These are phyloP conservation scores for Ophiostoma montium DNA, from an alignment of 2,329 filamentous ascomycete species.

Conservation along the genomic window DNA sequence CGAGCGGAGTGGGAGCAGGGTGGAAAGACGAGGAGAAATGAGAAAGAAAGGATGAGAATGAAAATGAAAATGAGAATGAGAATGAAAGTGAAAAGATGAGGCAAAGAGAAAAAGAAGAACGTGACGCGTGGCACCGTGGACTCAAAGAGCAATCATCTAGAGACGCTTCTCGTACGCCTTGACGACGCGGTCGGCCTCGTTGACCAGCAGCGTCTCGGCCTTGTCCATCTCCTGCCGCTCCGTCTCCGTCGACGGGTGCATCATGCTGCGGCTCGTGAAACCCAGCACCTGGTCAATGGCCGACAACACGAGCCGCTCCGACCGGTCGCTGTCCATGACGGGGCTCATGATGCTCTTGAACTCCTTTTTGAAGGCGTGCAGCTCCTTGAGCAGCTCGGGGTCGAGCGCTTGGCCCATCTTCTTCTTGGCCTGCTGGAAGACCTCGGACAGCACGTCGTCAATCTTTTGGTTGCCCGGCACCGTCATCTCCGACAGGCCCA, in stretches of 20 bases:
- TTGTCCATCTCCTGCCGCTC: conserved; percentile 18
- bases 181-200: conserved; percentile 16
- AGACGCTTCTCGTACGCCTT: conserved; percentile 13
- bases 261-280: conserved; percentile 28
- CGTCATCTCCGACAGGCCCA: conserved; percentile 29
- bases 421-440: conserved; percentile 19
- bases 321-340: conserved; percentile 25
- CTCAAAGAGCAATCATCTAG: not conserved
- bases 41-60: not conserved
- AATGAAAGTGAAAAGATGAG: not conserved
- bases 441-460: conserved; percentile 32
- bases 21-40: no score
- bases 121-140: not conserved
- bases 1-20: not conserved
- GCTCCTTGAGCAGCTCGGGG: conserved; percentile 26
- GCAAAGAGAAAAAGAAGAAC: not conserved
- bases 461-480: conserved; percentile 28
- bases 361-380: conserved; percentile 32
- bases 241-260: conserved; percentile 15
- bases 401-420: conserved; percentile 15
- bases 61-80: not conserved
- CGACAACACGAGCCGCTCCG: conserved; percentile 33
- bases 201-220: conserved; percentile 21
- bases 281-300: conserved; percentile 37
- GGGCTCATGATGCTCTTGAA: conserved; percentile 28